Evolutionary conservation across 1,284 basidiomycete species (phyloP), one percentile per base, ranked within the genome.

Genomic region (Leccinum griseonigrum): DNA sequence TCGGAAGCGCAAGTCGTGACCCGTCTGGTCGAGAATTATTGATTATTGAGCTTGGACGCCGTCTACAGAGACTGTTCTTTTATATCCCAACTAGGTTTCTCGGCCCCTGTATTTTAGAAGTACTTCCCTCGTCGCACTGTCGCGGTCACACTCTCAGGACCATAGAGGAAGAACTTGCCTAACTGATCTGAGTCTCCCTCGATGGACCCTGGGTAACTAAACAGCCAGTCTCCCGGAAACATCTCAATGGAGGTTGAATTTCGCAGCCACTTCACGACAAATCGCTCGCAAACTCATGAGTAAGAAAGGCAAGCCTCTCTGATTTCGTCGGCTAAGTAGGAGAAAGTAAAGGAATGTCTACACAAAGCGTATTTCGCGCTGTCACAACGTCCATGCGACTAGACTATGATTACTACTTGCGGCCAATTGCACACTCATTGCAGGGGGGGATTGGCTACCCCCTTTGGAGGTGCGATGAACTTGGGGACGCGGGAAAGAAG

Each of bases 221-320:
- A 22, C 22, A 22, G 22, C 22, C 22, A 22, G 22, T 22, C 22
- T 22, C 22, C 22, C 22, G 2, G 22, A 22, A 22, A 22, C 22
- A 22, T 22, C 22, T 36, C 10, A 6, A 54, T 4, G 11, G 1
- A 3, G 14, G 6, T n/a, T 3, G 48, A 29, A 54, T 26, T 40
- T 29, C 16, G 11, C 34, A 3, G 60, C 59, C 10, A 22, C 1
- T 51, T 60, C 5, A 58, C 61, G 5, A 76, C 34, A 22, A 22
- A 58, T 76, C 72, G 0, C 55, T 60, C 1, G 62, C 67, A 9
- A 79, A 71, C 60, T 74, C 77, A 36, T 63, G 1, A 51, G 1
- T 78, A 61, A 22, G 9, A 68, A 71, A 11, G 79, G 64, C 4
- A 63, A 26, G 22, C 71, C 66, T 58, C 68, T 73, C 11, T 56